phyloP scores from a whole-genome alignment of 345 rosid species.

The Moringa oleifera region DNA sequence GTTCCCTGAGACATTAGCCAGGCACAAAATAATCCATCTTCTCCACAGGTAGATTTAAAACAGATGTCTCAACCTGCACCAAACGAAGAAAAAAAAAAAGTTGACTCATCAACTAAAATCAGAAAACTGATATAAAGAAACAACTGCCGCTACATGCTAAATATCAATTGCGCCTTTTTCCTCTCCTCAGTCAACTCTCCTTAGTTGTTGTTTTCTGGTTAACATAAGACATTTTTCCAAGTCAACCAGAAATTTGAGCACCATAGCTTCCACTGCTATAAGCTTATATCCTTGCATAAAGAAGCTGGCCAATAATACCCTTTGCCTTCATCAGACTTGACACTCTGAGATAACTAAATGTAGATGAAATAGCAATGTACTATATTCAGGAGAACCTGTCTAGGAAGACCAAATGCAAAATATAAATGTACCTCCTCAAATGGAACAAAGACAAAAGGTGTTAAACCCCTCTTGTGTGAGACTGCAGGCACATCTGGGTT shows the following conservation, averaged over 20 bases:
- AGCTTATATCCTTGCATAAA: not conserved
- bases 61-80: slow-evolving; percentile 66
- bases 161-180: too few species aligned
- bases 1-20: slow-evolving; percentile 32
- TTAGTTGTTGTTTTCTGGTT: not conserved
- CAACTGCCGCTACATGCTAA: too few species aligned
- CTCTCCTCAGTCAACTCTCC: too few species aligned
- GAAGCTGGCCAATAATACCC: too few species aligned
- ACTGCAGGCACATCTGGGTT: slow-evolving; percentile 79
- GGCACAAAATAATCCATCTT: slow-evolving; percentile 92
- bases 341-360: not conserved
- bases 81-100: not conserved
- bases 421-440: slow-evolving; percentile 65
- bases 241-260: too few species aligned
- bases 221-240: not conserved
- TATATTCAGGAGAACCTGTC: not conserved
- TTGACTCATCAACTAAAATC: not conserved
- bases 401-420: slow-evolving; percentile 2
- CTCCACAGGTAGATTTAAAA: slow-evolving; percentile 82
- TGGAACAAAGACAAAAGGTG: slow-evolving; percentile 86
- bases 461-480: slow-evolving; percentile 82
- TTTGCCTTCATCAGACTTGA: not conserved
- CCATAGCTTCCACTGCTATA: not conserved
- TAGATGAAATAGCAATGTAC: not conserved
- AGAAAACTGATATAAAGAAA: not conserved